Conservation (phyloP, 2,329 filamentous ascomycete species). For the Blastomyces percursus region DNA sequence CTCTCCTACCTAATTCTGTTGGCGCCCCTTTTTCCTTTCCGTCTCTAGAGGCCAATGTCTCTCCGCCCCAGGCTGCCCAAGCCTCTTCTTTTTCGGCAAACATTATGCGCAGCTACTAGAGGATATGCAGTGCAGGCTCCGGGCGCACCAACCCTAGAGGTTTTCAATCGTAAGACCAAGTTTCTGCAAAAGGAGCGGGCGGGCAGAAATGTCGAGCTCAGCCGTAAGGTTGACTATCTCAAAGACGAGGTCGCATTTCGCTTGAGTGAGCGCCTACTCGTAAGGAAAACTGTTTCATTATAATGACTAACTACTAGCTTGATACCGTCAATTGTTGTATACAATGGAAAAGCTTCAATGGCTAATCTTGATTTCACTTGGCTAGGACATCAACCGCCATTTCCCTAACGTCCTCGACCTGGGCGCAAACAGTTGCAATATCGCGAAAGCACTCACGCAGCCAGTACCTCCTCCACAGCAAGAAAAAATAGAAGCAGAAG, state of each 20-base stretch:
- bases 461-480: constrained; percentile 52
- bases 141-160: constrained; percentile 67
- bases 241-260: constrained; percentile 83
- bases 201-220: constrained; percentile 56
- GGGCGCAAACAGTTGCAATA: constrained; percentile 90
- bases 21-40: neutral
- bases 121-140: constrained; percentile 68
- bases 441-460: constrained; percentile 66
- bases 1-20: neutral
- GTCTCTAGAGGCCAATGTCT: constrained; percentile 16
- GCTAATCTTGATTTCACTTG: constrained; percentile 5
- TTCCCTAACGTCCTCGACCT: constrained; percentile 82
- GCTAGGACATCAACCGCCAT: constrained; percentile 80
- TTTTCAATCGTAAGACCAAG: constrained; percentile 84
- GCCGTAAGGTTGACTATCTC: constrained; percentile 78
- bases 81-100: constrained; percentile 14
- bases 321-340: neutral
- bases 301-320: too few species aligned
- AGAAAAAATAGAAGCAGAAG: constrained; percentile 1
- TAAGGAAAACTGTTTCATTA: constrained; percentile 28
- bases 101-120: constrained; percentile 23
- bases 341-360: constrained; percentile 2
- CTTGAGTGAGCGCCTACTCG: constrained; percentile 73
- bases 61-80: constrained; percentile 15
- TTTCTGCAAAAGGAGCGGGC: constrained; percentile 85